Evolutionary conservation across 768 basidiomycete genomes (phyloP), one percentile per base, ranked within the genome.

Genomic region (Suillus alpinus): DNA sequence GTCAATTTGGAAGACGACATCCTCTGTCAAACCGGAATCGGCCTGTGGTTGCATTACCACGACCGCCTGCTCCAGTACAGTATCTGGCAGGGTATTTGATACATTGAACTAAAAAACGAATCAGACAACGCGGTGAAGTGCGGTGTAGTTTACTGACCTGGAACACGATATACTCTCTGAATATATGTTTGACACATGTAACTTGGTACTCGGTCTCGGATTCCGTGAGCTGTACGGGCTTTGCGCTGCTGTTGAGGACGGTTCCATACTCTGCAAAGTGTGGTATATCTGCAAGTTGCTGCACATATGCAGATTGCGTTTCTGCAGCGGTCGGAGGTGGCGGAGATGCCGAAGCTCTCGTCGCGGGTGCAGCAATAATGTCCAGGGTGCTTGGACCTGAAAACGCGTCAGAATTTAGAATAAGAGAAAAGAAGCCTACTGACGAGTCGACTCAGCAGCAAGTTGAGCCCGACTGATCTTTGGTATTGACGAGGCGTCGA

Each of bases 131-230:
- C 6, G 32, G 4, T 32, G 18, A 23, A 53, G 26, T 16, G 41
- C 40, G 46, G 32, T 55, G 39, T 29, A 51, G 31, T 51, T 29
- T 32, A 68, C 85, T 57, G 70, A 93, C 94, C 84, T 96, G 96
- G 87, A 99, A 98, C 44, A 99, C 95, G 61, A 98, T 73, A 71
- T 98, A 93, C 62, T 94, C 92, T 71, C 87, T 88, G 84, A 94
- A 99, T 60, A 98, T 85, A 73, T 99, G 97, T 78, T 98, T 98
- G 75, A 97, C 92, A 67, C 92, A 93, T 10, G 91, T 87, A 51
- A 98, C 96, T 70, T 97, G 94, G 71, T 98, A 99, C 76, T 98
- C 97, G 4, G 95, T 98, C 77, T 98, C 97, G 68, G 85, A 91
- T 77, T 99, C 97, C 14, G 97, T 98, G 60, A 98, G 86, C 63